These are phyloP conservation scores for Excoecaria cochinchinensis DNA, from an alignment of 345 rosid genomes.

Conservation along the genomic window DNA sequence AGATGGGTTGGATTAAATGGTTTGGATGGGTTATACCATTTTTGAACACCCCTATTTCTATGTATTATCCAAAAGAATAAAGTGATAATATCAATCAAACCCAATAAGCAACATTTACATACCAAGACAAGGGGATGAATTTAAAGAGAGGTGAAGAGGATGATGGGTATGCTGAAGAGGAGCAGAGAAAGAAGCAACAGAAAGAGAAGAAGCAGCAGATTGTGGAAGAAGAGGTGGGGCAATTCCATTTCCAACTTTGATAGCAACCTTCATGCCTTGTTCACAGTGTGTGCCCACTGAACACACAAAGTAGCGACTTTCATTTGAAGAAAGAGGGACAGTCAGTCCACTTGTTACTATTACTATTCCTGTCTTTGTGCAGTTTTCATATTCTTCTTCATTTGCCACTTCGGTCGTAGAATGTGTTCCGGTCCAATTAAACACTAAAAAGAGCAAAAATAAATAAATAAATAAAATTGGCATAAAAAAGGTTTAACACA, in stretches of 20 bases:
- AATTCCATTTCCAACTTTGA: constrained; percentile 21
- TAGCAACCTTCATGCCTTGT: constrained; percentile 32
- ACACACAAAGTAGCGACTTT: constrained; percentile 32
- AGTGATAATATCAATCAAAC: not conserved
- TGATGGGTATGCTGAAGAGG: not conserved
- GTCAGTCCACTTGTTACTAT: not conserved
- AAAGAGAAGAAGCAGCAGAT: constrained; percentile 12
- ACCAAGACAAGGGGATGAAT: not conserved
- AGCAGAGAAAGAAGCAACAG: not conserved
- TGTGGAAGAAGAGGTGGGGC: not conserved
- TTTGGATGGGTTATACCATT: too few relatives aligned
- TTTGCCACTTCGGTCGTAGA: constrained; percentile 1
- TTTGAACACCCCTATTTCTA: too few relatives aligned
- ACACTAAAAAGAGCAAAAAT: not conserved
- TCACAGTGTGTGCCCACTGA: constrained; percentile 25
- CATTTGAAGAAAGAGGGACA: not conserved
- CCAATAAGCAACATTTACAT: not conserved
- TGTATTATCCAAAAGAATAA: too few relatives aligned
- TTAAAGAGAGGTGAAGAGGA: not conserved
- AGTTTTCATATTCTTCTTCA: constrained; percentile 22
- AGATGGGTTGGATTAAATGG: too few relatives aligned
- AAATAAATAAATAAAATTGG: too few relatives aligned
- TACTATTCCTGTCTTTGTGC: constrained; percentile 9
- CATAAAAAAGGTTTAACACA: not conserved
- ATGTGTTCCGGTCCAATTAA: constrained; percentile 32